Percentiles rank a stretch among this genome's conserved stretches.
phyloP scores from a whole-genome alignment of 306 rosid species.

The Macrotyloma uniflorum region DNA sequence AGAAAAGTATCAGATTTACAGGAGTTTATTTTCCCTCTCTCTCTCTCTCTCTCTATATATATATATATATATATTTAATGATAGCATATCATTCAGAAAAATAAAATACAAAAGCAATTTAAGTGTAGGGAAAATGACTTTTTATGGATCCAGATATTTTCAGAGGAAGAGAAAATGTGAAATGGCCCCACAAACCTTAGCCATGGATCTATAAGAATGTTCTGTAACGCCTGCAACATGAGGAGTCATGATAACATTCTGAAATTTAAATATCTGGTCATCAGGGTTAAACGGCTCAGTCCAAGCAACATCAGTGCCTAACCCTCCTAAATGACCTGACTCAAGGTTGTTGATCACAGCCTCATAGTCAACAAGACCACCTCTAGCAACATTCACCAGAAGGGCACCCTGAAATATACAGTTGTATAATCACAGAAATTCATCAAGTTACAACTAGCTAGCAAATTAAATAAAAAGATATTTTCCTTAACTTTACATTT shows the following conservation, averaged over 20 bases:
- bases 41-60: background rate
- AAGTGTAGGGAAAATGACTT: background rate
- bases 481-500: slow-evolving; percentile 7
- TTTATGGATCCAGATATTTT: background rate
- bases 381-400: slow-evolving; percentile 82
- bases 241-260: slow-evolving; percentile 81
- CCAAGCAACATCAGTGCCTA: slow-evolving; percentile 93
- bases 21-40: background rate
- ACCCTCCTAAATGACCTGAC: slow-evolving; percentile 81
- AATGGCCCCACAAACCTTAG: slow-evolving; percentile 66
- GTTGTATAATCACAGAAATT: background rate
- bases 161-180: background rate
- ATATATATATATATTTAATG: background rate
- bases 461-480: slow-evolving; percentile 1
- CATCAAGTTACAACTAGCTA: background rate
- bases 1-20: slow-evolving; percentile 34
- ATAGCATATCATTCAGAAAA: background rate
- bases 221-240: slow-evolving; percentile 93
- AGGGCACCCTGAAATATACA: slow-evolving; percentile 67
- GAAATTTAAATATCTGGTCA: slow-evolving; percentile 68
- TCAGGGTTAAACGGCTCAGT: slow-evolving; percentile 82
- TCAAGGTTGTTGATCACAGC: slow-evolving; percentile 59
- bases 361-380: slow-evolving; percentile 71
- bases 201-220: slow-evolving; percentile 76
- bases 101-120: background rate